Evolutionary conservation across 2,329 filamentous ascomycete genomes (phyloP), one percentile per base, ranked within the genome.

Genomic region (Colletotrichum sp.): DNA sequence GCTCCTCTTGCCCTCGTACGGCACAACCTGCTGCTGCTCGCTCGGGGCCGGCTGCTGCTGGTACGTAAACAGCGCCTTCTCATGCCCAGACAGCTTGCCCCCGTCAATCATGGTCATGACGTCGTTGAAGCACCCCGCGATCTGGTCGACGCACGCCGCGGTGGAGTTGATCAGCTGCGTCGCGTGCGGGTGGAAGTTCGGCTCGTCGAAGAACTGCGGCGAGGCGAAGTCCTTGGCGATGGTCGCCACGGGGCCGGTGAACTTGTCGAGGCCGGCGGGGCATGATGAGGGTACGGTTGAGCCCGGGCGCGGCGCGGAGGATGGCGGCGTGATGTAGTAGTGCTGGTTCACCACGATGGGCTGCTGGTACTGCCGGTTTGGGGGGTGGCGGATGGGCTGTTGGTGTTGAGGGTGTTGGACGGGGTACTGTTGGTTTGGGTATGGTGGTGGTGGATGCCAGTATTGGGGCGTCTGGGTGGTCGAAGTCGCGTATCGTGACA

Each of bases 51-150:
- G 78, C 14, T 38, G 52, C 10, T 28, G 52, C 34, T 82, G 82
- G 79, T 85, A 89, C 9, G 82, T 80, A 71, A 87, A 88, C 43
- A 93, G 83, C 69, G 91, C 90, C 68, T 86, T 87, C 80, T 94
- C 90, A 74, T 89, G 84, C 6, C 89, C 89, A 16, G 82, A 79
- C 30, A 88, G 87, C 34, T 84, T 85, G 30, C 94, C 93, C 24
- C 89, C 87, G 81, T 96, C 94, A 71, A 96, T 95, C 32, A 90
- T 87, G 1, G 94, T 95, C 81, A 96, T 91, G 72, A 95, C 88
- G 59, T 91, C 85, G 81, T 95, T 90, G 75, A 96, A 89, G 68
- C 91, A 91, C 5, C 87, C 86, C 16, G 88, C 90, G 62, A 95
- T 89, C 70, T 91, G 85, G 79, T 94, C 91, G 78, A 88, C 91